These are phyloP conservation scores for Umbelopsis vinacea DNA, from an alignment of 192 early-diverging fungal species.

Conservation along the genomic window DNA sequence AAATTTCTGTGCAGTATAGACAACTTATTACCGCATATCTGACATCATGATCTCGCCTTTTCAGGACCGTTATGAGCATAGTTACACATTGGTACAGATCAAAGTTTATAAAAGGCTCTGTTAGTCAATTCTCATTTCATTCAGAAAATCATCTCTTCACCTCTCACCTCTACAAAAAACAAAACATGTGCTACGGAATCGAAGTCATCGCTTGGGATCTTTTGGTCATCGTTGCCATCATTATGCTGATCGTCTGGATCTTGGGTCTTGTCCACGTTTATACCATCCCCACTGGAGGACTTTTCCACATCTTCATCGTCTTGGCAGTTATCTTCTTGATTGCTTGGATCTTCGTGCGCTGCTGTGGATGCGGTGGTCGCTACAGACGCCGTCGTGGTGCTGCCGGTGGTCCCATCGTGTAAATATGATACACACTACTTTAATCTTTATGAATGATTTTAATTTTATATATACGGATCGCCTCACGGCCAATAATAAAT, in stretches of 20 bases:
- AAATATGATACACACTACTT: background rate
- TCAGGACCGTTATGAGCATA: background rate
- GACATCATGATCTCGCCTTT: background rate
- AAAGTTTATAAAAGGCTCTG: background rate
- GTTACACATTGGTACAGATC: conserved; percentile 13
- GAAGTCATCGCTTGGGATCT: conserved; percentile 45
- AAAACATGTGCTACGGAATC: conserved; percentile 36
- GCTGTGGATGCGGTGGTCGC: conserved; percentile 24
- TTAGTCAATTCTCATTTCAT: background rate
- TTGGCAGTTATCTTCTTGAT: conserved; percentile 25
- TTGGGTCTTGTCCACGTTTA: conserved; percentile 27
- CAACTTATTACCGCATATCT: background rate
- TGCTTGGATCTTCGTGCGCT: conserved; percentile 27
- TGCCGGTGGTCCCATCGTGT: background rate
- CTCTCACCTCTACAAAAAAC: background rate
- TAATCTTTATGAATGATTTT: too few relatives aligned
- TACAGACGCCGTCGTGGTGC: conserved; percentile 19
- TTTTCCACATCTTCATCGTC: conserved; percentile 32
- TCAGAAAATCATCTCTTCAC: background rate
- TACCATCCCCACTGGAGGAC: conserved; percentile 25
- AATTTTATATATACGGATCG: too few relatives aligned
- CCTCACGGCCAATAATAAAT: too few relatives aligned
- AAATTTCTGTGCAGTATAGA: background rate
- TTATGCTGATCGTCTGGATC: conserved; percentile 41
- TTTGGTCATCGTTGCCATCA: conserved; percentile 37